Base-by-base conservation (phyloP, 306 rosid species). In the Castanopsis chinensis region DNA sequence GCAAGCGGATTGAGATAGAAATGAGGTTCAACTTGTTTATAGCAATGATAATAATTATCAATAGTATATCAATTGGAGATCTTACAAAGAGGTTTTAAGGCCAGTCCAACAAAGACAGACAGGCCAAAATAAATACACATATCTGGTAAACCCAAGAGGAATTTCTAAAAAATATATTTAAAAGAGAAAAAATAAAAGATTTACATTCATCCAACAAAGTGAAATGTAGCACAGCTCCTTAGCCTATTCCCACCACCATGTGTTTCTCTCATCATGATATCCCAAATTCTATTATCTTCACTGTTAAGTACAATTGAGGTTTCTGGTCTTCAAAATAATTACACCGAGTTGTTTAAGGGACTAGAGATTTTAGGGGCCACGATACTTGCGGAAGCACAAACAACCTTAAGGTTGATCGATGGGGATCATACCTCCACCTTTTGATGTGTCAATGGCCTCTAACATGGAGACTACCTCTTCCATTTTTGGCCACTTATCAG, bases 341-440 rank as follows among this genome's bases (percentile, higher is more conserved):
- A 80, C 69, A 78, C 85, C 85, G 82, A 85, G 55, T 83, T 79
- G 83, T 64, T 88, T 71, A 69, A 18, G 74, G 74, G 72, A 86
- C 20, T 63, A 25, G 59, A 20, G 67, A 78, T 75, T 69, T 88
- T 87, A 94, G 23, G 99, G 99, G 37, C 99, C 99, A 83, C 94
- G 85, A 23, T 83, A 28, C 83, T 83, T 92, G 74, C 93, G 95
- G 87, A 92, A 86, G 90, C 99, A 95, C 55, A 95, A 83, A 82
- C 99, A 95, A 57, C 97, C 91, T 60, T 86, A 94, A 74, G 92
- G 83, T 85, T 95, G 98, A 85, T 95, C 99, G 35, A 41, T 73
- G 58, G 99, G 99, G 82, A 95, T 95, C 99, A 95, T 95, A 56
- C 99, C 99, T 72, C 99, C 99, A 56, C 99, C 99, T 85, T 88